Percentiles rank a stretch among this genome's conserved stretches.
Evolutionary conservation across 1,284 basidiomycete genomes (phyloP).

Genomic region (Naganishia cerealis): DNA sequence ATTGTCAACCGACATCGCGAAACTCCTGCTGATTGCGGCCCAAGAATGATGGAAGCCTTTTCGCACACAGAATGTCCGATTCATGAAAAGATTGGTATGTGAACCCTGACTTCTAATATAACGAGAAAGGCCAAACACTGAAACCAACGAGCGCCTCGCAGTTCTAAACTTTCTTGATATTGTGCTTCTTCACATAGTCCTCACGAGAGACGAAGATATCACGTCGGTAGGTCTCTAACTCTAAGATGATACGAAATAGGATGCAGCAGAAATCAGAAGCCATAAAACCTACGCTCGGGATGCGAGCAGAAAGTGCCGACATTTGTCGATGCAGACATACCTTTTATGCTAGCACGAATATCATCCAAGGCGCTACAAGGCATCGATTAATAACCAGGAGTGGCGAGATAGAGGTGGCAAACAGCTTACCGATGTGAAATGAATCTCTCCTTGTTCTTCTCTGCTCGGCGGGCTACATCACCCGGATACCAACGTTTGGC

Average conservation of each 20-base stretch:
- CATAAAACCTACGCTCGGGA: too few species aligned
- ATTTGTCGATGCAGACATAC: not conserved
- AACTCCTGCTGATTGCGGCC: too few species aligned
- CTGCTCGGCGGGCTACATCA: conserved; percentile 33
- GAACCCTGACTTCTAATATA: too few species aligned
- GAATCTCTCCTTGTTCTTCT: conserved; percentile 40
- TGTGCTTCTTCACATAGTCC: conserved; percentile 21
- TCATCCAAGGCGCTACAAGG: conserved; percentile 55
- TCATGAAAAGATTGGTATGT: too few species aligned
- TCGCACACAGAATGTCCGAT: too few species aligned
- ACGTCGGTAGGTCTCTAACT: conserved; percentile 54
- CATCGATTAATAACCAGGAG: not conserved
- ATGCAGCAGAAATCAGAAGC: too few species aligned
- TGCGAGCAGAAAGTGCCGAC: not conserved
- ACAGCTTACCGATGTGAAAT: conserved; percentile 49
- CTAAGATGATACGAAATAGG: conserved; percentile 31
- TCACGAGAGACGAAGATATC: conserved; percentile 49
- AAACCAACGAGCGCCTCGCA: not conserved
- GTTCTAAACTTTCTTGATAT: conserved; percentile 2
- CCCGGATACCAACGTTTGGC: conserved; percentile 56
- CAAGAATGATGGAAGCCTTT: too few species aligned
- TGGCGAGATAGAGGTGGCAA: not conserved
- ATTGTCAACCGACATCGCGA: too few species aligned
- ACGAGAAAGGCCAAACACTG: too few species aligned
- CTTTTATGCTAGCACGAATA: conserved; percentile 54